Base-by-base conservation (phyloP, 306 rosid species). In the Vigna nakashimae region DNA sequence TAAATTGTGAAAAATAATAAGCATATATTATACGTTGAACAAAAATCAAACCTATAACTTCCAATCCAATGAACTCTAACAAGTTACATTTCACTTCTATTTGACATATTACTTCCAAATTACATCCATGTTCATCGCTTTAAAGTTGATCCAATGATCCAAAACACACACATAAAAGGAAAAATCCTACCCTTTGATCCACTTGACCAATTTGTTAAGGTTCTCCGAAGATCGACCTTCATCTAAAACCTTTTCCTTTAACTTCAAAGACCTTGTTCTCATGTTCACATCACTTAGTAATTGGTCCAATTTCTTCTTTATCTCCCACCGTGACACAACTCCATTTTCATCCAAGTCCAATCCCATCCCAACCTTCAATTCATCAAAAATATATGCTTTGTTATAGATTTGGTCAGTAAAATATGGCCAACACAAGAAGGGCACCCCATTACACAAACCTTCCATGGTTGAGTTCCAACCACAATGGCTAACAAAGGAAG, bases 401-500 rank as follows among this genome's bases (percentile, higher is more conserved):
- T 82, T 50, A 18, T 65, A 17, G 36, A 74, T 7, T 53, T 87
- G 89, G 30, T 86, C 89, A 12, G 50, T 62, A 69, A 64, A 73
- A 70, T 78, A 84, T 14, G 90, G 90, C 91, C 91, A 90, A 34
- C 89, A 90, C 65, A 88, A 49, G 48, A 88, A 88, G 7, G 89
- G 87, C 0, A 80, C 68, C 56, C 88, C 91, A 77, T 55, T 71
- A 36, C 56, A 66, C 24, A 89, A 74, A 26, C 91, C 86, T 42
- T 89, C 89, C 4, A 79, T 24, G 4, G 69, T 66, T 1, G 90
- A 88, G 51, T 86, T 88, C 90, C 88, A 88, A 55, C 90, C 88
- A 56, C 90, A 90, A 28, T 88, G 89, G 70, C 76, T 86, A 30
- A 86, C 7, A 26, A 90, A 86, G 20, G 85, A 82, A 22, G 86